Percentiles rank a stretch among this genome's conserved stretches.
phyloP scores from a whole-genome alignment of 768 basidiomycete species.

The Serpula lacrymans region DNA sequence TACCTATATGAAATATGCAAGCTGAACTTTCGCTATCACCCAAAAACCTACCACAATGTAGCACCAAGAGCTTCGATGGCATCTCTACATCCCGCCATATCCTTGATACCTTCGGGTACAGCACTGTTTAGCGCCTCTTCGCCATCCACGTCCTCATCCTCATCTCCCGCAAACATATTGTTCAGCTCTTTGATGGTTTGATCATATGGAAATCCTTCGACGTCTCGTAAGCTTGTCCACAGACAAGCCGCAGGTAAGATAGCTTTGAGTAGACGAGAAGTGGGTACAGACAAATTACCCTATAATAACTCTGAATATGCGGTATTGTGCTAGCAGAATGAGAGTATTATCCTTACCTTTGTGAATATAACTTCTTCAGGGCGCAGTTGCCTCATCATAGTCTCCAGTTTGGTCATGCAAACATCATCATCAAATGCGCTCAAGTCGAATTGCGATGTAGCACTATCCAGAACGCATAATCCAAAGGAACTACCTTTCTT shows the following conservation, averaged over 20 bases:
- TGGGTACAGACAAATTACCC: constrained; percentile 84
- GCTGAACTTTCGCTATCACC: not conserved
- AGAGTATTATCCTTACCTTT: constrained; percentile 61
- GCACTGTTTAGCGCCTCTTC: constrained; percentile 28
- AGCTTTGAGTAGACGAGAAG: constrained; percentile 76
- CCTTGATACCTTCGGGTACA: constrained; percentile 71
- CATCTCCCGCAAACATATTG: constrained; percentile 53
- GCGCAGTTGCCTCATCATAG: constrained; percentile 84
- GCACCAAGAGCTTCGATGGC: constrained; percentile 87
- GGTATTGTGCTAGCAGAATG: not conserved
- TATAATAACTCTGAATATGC: constrained; percentile 24
- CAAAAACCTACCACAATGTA: constrained; percentile 73
- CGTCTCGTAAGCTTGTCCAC: constrained; percentile 82
- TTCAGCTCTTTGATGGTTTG: constrained; percentile 67
- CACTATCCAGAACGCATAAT: constrained; percentile 87
- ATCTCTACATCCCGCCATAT: constrained; percentile 58
- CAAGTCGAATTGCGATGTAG: constrained; percentile 93
- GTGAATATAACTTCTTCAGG: constrained; percentile 90
- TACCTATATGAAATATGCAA: constrained; percentile 47
- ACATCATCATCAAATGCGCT: constrained; percentile 89
- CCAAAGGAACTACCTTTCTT: constrained; percentile 66
- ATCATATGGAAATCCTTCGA: constrained; percentile 81
- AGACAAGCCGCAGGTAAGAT: constrained; percentile 78
- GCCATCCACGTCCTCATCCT: constrained; percentile 43
- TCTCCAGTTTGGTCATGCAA: constrained; percentile 90